phyloP scores from a whole-genome alignment of 495 filamentous ascomycete genomes.

The Daldinia grandis region DNA sequence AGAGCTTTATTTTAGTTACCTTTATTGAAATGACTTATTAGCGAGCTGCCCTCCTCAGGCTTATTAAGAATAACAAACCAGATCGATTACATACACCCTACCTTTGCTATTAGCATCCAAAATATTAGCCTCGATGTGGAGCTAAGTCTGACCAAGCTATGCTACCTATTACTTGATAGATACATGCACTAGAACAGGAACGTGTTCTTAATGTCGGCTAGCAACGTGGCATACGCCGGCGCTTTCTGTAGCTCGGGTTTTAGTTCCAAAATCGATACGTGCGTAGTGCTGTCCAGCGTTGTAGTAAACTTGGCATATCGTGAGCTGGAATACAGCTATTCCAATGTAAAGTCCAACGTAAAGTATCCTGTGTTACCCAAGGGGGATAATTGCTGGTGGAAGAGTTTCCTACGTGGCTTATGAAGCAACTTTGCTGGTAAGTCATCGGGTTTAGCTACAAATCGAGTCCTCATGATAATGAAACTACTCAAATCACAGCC shows the following conservation, averaged over 20 bases:
- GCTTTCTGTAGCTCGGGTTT: neutral
- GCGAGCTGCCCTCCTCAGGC: neutral
- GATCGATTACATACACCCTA: neutral
- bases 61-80: neutral
- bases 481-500: neutral
- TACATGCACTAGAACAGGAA: conserved; percentile 17
- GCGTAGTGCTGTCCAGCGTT: neutral
- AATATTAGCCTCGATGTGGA: neutral
- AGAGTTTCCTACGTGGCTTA: neutral
- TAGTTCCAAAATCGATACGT: conserved; percentile 7
- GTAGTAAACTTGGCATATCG: neutral
- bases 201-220: conserved; percentile 10
- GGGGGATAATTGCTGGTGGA: neutral
- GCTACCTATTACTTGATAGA: conserved; percentile 10
- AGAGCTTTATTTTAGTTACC: neutral
- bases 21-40: neutral
- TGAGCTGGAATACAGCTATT: neutral
- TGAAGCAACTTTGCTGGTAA: neutral
- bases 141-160: neutral
- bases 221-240: conserved; percentile 25
- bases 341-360: neutral
- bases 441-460: neutral
- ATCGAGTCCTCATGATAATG: neutral
- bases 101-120: neutral
- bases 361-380: neutral